Percentiles rank a stretch among this genome's conserved stretches.
phyloP scores from a whole-genome alignment of 2,329 filamentous ascomycete species.

The Colletotrichum spinosum region DNA sequence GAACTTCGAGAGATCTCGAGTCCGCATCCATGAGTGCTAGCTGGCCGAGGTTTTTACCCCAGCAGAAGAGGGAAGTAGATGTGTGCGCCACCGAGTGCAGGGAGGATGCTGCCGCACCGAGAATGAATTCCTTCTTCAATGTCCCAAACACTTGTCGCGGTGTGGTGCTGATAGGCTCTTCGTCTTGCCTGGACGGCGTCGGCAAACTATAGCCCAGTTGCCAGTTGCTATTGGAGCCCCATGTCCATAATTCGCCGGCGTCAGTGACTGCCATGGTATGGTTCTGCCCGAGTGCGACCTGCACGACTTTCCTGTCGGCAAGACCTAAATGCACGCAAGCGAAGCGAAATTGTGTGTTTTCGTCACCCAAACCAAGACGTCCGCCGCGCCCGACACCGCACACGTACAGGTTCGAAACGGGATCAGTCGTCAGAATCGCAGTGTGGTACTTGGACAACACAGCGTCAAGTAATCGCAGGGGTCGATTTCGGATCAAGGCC shows the following conservation, averaged over 20 bases:
- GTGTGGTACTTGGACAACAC: slow-evolving; percentile 92
- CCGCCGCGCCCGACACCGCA: slow-evolving; percentile 94
- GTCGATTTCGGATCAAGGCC: slow-evolving; percentile 75
- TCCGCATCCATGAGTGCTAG: slow-evolving; percentile 95
- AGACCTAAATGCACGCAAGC: slow-evolving; percentile 84
- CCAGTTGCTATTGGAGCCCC: slow-evolving; percentile 88
- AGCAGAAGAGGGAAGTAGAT: slow-evolving; percentile 84
- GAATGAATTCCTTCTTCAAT: slow-evolving; percentile 84
- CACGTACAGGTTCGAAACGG: slow-evolving; percentile 90
- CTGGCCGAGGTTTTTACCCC: slow-evolving; percentile 95
- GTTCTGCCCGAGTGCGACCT: slow-evolving; percentile 90
- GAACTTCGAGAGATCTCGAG: slow-evolving; percentile 88
- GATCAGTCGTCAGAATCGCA: slow-evolving; percentile 87
- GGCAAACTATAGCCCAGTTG: slow-evolving; percentile 90
- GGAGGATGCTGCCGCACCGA: slow-evolving; percentile 87
- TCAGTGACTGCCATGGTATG: slow-evolving; percentile 88
- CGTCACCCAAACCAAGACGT: slow-evolving; percentile 87
- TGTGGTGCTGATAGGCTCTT: slow-evolving; percentile 83
- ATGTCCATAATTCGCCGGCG: slow-evolving; percentile 93
- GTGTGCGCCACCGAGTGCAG: slow-evolving; percentile 94
- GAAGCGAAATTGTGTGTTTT: slow-evolving; percentile 89
- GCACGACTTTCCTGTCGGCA: slow-evolving; percentile 77
- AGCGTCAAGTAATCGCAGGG: slow-evolving; percentile 83
- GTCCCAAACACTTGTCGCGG: slow-evolving; percentile 93
- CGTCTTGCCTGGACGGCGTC: slow-evolving; percentile 73